These are phyloP conservation scores for Puccinia coronata DNA, from an alignment of 1,284 basidiomycete species.

Conservation along the genomic window DNA sequence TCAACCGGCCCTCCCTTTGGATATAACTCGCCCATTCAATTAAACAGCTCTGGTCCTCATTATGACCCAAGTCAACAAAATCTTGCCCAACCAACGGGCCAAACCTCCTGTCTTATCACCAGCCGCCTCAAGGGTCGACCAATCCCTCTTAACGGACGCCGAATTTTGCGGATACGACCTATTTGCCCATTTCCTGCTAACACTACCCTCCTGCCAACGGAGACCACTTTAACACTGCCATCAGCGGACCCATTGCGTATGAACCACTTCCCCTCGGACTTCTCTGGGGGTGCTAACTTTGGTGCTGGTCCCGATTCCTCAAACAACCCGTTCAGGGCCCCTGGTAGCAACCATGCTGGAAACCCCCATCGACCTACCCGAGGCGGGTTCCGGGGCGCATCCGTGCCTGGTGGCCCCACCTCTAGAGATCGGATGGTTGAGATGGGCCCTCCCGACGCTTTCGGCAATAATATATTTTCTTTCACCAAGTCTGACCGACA, in stretches of 20 bases:
- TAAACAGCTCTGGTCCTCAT: constrained; percentile 35
- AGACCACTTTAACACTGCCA: constrained; percentile 13
- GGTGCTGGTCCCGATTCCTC: neutral
- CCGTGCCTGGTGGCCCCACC: constrained; percentile 4
- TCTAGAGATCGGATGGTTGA: constrained; percentile 29
- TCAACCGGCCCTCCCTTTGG: constrained; percentile 6
- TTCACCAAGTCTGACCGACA: constrained; percentile 11
- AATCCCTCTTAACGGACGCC: neutral
- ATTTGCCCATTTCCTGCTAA: neutral
- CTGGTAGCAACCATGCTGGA: neutral
- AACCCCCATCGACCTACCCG: constrained; percentile 18
- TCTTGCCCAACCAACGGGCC: neutral
- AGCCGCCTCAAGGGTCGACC: constrained; percentile 5
- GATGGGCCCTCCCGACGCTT: neutral
- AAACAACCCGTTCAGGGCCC: neutral
- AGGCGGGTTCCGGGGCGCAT: constrained; percentile 24
- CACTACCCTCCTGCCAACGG: constrained; percentile 17
- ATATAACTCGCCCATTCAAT: constrained; percentile 41
- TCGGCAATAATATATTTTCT: neutral
- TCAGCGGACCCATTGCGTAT: neutral
- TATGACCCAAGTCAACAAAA: constrained; percentile 10
- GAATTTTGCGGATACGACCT: neutral
- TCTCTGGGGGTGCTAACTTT: neutral
- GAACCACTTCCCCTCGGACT: constrained; percentile 13
- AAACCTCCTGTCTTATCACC: constrained; percentile 30